These are phyloP conservation scores for Fusarium sp. DNA, from an alignment of 2,329 filamentous ascomycete genomes.

Conservation along the genomic window DNA sequence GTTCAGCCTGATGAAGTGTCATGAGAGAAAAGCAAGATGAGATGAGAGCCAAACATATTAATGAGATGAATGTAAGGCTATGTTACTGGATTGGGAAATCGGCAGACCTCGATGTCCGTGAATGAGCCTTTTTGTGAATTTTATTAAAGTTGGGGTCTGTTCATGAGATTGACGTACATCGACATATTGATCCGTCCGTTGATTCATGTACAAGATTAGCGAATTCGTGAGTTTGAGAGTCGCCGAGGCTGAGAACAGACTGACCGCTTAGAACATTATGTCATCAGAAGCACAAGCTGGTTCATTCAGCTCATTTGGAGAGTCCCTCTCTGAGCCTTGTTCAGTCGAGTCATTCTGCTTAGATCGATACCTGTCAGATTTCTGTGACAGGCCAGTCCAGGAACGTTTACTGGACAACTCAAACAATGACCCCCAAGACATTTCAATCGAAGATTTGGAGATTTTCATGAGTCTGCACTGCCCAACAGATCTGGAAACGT, in stretches of 20 bases:
- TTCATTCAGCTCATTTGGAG: not conserved
- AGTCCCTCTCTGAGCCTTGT: not conserved
- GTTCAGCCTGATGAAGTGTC: not conserved
- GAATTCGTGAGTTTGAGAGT: not conserved
- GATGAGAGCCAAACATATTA: not conserved
- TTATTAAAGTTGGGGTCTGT: not conserved
- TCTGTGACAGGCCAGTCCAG: not conserved
- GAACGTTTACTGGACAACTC: not conserved
- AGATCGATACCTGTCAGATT: not conserved
- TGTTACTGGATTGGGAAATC: not conserved
- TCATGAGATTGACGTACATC: not conserved
- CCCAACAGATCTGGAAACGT: accelerated
- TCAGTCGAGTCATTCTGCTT: not conserved
- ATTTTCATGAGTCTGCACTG: accelerated
- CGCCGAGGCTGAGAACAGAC: accelerated
- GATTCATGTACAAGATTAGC: not conserved
- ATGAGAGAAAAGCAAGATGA: not conserved
- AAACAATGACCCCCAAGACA: not conserved
- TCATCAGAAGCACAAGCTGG: not conserved
- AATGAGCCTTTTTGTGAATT: accelerated
- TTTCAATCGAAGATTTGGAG: not conserved
- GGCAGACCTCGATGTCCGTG: not conserved
- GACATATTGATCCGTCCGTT: not conserved
- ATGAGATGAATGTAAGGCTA: not conserved
- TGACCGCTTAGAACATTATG: not conserved